phyloP scores from a whole-genome alignment of 768 basidiomycete genomes.

The Boletus insuetus region DNA sequence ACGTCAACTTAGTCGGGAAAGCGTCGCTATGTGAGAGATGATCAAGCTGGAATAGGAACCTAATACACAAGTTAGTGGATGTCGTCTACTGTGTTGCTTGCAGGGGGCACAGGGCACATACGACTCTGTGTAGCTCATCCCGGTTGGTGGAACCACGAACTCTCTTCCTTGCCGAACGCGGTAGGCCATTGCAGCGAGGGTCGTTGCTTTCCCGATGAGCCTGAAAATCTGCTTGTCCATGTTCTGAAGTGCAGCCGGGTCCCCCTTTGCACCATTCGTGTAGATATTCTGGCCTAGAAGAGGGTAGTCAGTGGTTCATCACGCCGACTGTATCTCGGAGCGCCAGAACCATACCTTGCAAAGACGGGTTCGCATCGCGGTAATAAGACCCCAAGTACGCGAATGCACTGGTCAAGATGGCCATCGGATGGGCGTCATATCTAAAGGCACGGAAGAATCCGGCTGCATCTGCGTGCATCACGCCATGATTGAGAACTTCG shows the following conservation, averaged over 20 bases:
- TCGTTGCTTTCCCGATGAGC: conserved; percentile 85
- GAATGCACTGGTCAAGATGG: conserved; percentile 83
- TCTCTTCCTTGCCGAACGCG: conserved; percentile 87
- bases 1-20: conserved; percentile 31
- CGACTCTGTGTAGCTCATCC: conserved; percentile 83
- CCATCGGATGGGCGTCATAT: conserved; percentile 92
- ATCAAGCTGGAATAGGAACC: conserved; percentile 91
- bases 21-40: conserved; percentile 48
- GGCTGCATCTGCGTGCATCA: conserved; percentile 65
- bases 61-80: conserved; percentile 22
- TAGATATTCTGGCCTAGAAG: conserved; percentile 69
- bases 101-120: conserved; percentile 25
- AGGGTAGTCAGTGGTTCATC: conserved; percentile 1
- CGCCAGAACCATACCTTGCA: conserved; percentile 53
- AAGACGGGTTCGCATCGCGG: conserved; percentile 82
- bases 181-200: conserved; percentile 93
- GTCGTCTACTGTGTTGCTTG: neutral
- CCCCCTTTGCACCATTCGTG: conserved; percentile 66
- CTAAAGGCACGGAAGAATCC: conserved; percentile 73
- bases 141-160: conserved; percentile 81
- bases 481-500: conserved; percentile 78
- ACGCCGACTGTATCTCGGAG: neutral
- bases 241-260: conserved; percentile 60
- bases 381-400: conserved; percentile 89
- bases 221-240: conserved; percentile 95